phyloP scores from a whole-genome alignment of 2,329 filamentous ascomycete genomes.

The Paraphaeosphaeria minitans region DNA sequence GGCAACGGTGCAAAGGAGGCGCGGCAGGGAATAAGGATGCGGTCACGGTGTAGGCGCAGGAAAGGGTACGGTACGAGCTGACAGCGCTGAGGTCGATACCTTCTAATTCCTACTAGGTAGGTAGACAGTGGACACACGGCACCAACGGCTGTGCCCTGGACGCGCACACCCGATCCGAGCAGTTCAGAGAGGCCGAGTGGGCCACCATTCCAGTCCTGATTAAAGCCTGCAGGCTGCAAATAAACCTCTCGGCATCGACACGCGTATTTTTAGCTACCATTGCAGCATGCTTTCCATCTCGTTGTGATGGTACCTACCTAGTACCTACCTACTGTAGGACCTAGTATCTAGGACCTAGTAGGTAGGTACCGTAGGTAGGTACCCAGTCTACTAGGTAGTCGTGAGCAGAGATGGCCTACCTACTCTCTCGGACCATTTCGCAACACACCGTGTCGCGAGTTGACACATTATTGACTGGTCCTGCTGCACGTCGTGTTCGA shows the following conservation, averaged over 20 bases:
- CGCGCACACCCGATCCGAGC: slow-evolving; percentile 1
- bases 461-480: background rate
- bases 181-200: background rate
- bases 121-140: background rate
- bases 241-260: background rate
- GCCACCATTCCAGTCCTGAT: too few relatives aligned
- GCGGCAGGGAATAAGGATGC: background rate
- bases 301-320: too few relatives aligned
- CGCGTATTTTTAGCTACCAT: slow-evolving; percentile 7
- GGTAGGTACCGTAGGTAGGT: too few relatives aligned
- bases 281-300: background rate
- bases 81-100: background rate
- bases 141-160: slow-evolving; percentile 1
- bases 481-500: background rate
- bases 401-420: background rate
- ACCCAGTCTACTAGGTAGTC: too few relatives aligned
- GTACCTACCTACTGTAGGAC: too few relatives aligned
- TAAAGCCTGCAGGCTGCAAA: background rate
- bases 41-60: slow-evolving; percentile 1
- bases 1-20: background rate
- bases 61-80: slow-evolving; percentile 8
- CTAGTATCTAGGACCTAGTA: too few relatives aligned
- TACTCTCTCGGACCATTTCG: background rate
- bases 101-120: too few relatives aligned
- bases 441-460: background rate